These are phyloP conservation scores for Chlorophyllum brunneum DNA, from an alignment of 768 basidiomycete genomes.

Conservation along the genomic window DNA sequence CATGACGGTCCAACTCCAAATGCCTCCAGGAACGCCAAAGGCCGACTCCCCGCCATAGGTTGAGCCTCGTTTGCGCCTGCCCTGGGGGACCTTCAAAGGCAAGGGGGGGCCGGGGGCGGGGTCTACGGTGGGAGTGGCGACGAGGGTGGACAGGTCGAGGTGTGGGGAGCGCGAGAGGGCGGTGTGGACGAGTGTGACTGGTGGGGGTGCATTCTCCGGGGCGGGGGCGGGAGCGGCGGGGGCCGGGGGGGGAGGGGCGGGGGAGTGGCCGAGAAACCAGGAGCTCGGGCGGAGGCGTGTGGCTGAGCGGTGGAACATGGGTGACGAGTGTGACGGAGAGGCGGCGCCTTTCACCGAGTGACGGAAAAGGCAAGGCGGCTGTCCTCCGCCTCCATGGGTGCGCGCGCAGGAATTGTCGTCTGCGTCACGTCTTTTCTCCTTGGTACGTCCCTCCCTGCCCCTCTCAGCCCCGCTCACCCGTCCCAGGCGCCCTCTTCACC, in stretches of 20 bases:
- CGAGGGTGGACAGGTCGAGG: conserved; percentile 57
- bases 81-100: conserved; percentile 54
- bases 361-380: no score
- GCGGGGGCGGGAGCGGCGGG: conserved; percentile 34
- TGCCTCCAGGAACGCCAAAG: conserved; percentile 41
- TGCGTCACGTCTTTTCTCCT: conserved; percentile 78
- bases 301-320: neutral
- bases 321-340: no score
- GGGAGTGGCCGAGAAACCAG: conserved; percentile 61
- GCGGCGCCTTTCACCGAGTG: no score
- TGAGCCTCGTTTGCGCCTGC: conserved; percentile 59
- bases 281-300: no score
- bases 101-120: conserved; percentile 57
- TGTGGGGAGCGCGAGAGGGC: conserved; percentile 60
- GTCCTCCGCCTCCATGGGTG: no score
- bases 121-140: conserved; percentile 48
- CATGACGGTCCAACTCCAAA: conserved; percentile 78
- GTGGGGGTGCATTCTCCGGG: conserved; percentile 49
- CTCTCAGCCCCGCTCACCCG: conserved; percentile 2
- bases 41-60: conserved; percentile 65
- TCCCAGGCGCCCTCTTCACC: conserved; percentile 72
- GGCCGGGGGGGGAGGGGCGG: conserved; percentile 12
- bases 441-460: conserved; percentile 38
- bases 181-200: conserved; percentile 52
- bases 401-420: conserved; percentile 71